Evolutionary conservation across 495 filamentous ascomycete genomes (phyloP).

Genomic region (Aspergillus saccharolyticus): DNA sequence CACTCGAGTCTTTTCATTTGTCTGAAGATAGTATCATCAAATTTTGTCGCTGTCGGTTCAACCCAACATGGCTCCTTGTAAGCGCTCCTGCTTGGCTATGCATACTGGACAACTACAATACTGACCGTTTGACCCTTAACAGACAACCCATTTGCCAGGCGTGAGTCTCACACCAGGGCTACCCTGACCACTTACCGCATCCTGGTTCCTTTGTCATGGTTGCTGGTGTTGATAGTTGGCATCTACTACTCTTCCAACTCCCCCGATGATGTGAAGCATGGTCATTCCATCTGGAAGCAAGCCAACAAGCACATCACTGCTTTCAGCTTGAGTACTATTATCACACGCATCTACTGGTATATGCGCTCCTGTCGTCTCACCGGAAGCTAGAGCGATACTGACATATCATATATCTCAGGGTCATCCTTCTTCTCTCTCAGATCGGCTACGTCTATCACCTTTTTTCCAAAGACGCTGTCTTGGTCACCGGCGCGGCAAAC

Average conservation of each 20-base stretch:
- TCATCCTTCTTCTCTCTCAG: conserved; percentile 70
- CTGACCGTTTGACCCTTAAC: not conserved
- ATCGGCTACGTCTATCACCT: conserved; percentile 70
- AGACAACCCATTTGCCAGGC: conserved; percentile 61
- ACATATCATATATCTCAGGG: conserved; percentile 39
- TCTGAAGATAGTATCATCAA: not conserved
- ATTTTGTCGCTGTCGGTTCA: not conserved
- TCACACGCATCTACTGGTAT: conserved; percentile 76
- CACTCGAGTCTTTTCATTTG: too few species aligned
- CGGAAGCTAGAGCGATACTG: not conserved
- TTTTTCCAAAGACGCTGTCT: conserved; percentile 56
- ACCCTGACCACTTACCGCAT: conserved; percentile 58
- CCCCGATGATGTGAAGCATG: conserved; percentile 55
- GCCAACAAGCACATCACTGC: conserved; percentile 60
- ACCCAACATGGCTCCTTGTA: conserved; percentile 2
- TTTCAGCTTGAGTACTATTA: conserved; percentile 67
- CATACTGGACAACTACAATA: not conserved
- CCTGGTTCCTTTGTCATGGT: conserved; percentile 65
- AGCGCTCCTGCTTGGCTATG: not conserved
- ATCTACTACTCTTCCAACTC: conserved; percentile 63
- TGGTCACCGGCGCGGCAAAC: conserved; percentile 64
- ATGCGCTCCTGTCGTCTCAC: not conserved
- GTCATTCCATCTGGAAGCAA: conserved; percentile 62
- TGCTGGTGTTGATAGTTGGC: conserved; percentile 59
- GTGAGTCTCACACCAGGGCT: conserved; percentile 51